Percentiles rank a stretch among this genome's conserved stretches.
Evolutionary conservation across 2,329 filamentous ascomycete genomes (phyloP).

Genomic region (Ascochyta lentis): DNA sequence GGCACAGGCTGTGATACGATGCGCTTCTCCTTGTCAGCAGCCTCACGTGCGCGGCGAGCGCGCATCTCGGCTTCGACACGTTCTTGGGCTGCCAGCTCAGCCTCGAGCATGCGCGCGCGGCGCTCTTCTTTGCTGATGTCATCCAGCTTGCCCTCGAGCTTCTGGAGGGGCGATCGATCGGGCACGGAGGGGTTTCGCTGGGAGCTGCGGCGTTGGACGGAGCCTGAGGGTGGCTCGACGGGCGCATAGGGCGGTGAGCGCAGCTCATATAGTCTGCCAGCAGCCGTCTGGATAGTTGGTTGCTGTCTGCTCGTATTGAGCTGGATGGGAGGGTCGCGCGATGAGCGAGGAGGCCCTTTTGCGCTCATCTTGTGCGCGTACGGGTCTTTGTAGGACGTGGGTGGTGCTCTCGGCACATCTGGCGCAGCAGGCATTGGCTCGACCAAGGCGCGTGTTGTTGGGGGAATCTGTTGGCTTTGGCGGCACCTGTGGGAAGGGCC

Average conservation of each 20-base stretch:
- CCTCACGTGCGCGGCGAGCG: conserved; percentile 41
- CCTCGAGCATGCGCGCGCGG: conserved; percentile 80
- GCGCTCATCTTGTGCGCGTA: conserved; percentile 44
- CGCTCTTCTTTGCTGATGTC: conserved; percentile 97
- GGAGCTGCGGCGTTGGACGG: conserved; percentile 32
- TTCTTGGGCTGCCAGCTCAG: conserved; percentile 76
- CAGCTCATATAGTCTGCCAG: conserved; percentile 41
- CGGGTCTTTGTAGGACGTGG: conserved; percentile 50
- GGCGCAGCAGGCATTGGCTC: conserved; percentile 57
- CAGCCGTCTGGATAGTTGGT: conserved; percentile 41
- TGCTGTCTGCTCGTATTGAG: conserved; percentile 45
- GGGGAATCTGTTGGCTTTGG: conserved; percentile 41
- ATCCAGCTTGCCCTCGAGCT: conserved; percentile 86
- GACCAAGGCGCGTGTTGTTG: conserved; percentile 28
- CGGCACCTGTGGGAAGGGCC: conserved; percentile 39
- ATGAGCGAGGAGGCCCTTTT: conserved; percentile 35
- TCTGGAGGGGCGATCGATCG: conserved; percentile 89
- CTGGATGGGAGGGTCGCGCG: conserved; percentile 44
- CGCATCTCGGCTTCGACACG: conserved; percentile 55
- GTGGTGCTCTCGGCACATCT: conserved; percentile 64
- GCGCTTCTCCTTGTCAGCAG: conserved; percentile 40
- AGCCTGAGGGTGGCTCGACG: conserved; percentile 36
- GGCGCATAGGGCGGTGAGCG: conserved; percentile 42
- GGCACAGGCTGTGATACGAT: conserved; percentile 38
- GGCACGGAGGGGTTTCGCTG: conserved; percentile 66